Conservation (phyloP, 129 eudicot species). For the Rutidosis leptorrhynchoides region DNA sequence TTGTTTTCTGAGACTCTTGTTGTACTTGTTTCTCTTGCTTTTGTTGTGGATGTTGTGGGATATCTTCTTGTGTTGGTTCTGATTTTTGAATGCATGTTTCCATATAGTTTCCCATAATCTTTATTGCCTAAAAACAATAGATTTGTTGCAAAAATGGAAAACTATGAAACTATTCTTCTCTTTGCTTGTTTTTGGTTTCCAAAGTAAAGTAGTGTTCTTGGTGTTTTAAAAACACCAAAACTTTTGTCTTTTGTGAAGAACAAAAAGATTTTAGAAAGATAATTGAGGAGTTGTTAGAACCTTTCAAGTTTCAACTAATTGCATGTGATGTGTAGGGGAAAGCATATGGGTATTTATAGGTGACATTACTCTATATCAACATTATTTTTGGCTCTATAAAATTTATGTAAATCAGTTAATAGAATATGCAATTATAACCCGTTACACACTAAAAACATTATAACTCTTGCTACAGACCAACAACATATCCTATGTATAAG, state of each 20-base stretch:
- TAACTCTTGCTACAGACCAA: no score
- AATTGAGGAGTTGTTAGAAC: conserved; percentile 29
- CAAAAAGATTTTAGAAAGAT: conserved; percentile 19
- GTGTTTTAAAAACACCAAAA: not conserved
- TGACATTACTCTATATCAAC: conserved; percentile 11
- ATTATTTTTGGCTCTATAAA: not conserved
- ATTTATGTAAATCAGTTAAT: not conserved
- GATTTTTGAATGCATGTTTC: conserved; percentile 38
- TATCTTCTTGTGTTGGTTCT: conserved; percentile 19
- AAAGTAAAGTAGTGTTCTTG: conserved; percentile 4
- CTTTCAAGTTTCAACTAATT: conserved; percentile 50
- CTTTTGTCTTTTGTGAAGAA: conserved; percentile 10
- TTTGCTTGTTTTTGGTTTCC: conserved; percentile 8
- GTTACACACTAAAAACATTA: no score
- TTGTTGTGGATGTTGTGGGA: conserved; percentile 15
- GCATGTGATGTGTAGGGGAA: conserved; percentile 48
- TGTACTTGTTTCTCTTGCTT: conserved; percentile 6
- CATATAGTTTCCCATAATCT: conserved; percentile 66
- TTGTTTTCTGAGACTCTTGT: conserved; percentile 17
- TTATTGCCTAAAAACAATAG: conserved; percentile 11
- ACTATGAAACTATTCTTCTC: conserved; percentile 2
- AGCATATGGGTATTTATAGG: conserved; percentile 35
- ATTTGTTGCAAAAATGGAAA: conserved; percentile 1
- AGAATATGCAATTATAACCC: not conserved
- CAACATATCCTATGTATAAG: no score